These are phyloP conservation scores for Kwoniella europaea DNA, from an alignment of 768 basidiomycete species.

Conservation along the genomic window DNA sequence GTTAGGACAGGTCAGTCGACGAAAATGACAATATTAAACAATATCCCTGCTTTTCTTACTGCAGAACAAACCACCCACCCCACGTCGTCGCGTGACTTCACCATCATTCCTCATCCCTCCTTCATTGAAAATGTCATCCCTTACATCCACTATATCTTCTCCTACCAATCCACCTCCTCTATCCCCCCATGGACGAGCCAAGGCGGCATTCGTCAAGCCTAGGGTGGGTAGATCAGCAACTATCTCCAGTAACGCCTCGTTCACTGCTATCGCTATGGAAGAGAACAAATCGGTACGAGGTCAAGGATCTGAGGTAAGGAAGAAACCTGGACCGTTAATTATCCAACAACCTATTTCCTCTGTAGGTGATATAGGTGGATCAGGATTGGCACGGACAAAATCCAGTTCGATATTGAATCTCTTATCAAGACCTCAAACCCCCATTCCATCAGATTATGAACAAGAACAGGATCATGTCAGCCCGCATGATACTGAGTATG, in stretches of 20 bases:
- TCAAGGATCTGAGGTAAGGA: neutral
- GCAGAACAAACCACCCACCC: neutral
- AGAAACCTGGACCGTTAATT: conserved; percentile 9
- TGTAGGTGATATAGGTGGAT: neutral
- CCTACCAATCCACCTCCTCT: conserved; percentile 3
- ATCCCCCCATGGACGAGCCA: neutral
- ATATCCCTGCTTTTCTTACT: no score
- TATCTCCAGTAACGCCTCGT: neutral
- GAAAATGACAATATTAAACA: no score
- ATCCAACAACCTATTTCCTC: neutral
- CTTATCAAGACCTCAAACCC: neutral
- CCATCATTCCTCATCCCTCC: conserved; percentile 12
- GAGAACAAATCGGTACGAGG: neutral
- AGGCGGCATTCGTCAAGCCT: neutral
- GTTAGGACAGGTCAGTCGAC: no score
- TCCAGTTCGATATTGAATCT: neutral
- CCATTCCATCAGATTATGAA: neutral
- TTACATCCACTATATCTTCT: neutral
- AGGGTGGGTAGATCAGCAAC: conserved; percentile 14
- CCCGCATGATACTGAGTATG: neutral
- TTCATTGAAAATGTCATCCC: conserved; percentile 10
- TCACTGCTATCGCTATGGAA: neutral
- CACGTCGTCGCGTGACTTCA: neutral
- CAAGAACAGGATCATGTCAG: neutral
- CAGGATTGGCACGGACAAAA: neutral